phyloP scores from a whole-genome alignment of 345 rosid species.

The Populus tremula region DNA sequence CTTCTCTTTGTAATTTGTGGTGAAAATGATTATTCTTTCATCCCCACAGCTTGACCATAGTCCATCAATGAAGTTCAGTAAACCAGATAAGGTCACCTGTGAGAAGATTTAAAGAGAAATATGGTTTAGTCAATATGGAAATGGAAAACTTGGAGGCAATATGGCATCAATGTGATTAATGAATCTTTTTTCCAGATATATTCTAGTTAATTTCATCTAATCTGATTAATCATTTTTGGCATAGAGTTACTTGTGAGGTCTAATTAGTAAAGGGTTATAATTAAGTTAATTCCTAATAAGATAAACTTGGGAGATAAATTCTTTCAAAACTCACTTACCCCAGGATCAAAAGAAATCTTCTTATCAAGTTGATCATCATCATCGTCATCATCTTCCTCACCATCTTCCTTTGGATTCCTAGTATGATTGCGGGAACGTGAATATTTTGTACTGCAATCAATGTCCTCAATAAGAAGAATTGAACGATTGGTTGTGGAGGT shows the following conservation, averaged over 20 bases:
- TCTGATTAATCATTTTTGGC: too few species aligned
- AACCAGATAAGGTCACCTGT: slow-evolving; percentile 25
- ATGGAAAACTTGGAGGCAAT: too few species aligned
- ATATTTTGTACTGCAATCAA: slow-evolving; percentile 25
- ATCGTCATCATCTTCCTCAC: not conserved
- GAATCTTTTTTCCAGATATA: too few species aligned
- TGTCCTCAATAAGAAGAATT: slow-evolving; percentile 33
- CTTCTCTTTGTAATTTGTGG: slow-evolving; percentile 27
- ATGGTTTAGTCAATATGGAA: not conserved
- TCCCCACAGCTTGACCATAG: slow-evolving; percentile 35
- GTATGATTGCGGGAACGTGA: not conserved
- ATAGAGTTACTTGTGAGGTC: not conserved
- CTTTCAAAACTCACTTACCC: slow-evolving; percentile 16
- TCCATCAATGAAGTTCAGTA: slow-evolving; percentile 32
- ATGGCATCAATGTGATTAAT: too few species aligned
- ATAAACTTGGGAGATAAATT: too few species aligned
- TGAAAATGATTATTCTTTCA: slow-evolving; percentile 26
- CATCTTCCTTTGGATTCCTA: not conserved
- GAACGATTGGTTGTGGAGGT: slow-evolving; percentile 30
- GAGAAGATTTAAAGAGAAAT: not conserved
- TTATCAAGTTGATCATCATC: not conserved
- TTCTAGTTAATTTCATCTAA: too few species aligned
- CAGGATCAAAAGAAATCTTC: slow-evolving; percentile 20
- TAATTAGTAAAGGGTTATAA: not conserved
- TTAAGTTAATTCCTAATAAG: not conserved